Evolutionary conservation across 2,329 filamentous ascomycete genomes (phyloP), one percentile per base, ranked within the genome.

Genomic region (Aspergillus ochraceoroseus): DNA sequence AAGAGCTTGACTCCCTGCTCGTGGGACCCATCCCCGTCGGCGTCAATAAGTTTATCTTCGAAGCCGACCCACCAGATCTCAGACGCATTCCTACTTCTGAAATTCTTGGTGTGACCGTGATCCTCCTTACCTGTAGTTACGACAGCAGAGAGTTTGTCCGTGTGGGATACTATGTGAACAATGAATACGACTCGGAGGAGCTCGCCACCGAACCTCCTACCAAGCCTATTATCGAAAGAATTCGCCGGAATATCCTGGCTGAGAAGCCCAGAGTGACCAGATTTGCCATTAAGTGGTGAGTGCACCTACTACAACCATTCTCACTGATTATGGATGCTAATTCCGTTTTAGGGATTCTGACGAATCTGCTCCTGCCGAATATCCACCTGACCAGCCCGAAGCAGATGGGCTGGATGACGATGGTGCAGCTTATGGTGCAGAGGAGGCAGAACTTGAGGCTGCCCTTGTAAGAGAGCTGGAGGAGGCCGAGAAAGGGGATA

Each of bases 81-180:
- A 79, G 80, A 57, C 84, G 86, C 65, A 96, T 98, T 58, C 92
- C 92, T 41, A 84, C 89, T 54, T 88, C 87, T 54, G 94, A 98
- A 70, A 89, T 98, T 56, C 79, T 98, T 31, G 92, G 92, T 46
- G 94, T 98, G 35, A 98, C 92, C 3, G 92, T 98, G 58, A 88
- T 98, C 56, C 83, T 98, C 41, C 78, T 98, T 52, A 95, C 88
- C 43, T 96, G 92, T 70, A 85, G 87, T 65, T 98, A 98, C 70
- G 92, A 98, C 59, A 85, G 85, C 38, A 82, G 92, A 60, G 92
- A 98, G 67, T 98, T 98, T 58, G 88, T 98, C 26, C 88, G 92
- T 52, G 90, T 98, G 28, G 92, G 92, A 48, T 98, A 98, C 77
- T 98, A 98, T 56, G 92, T 98, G 59, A 98, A 96, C 76, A 98